Evolutionary conservation across 192 early-diverging fungal genomes (phyloP).

Genomic region (Coemansia sp.): DNA sequence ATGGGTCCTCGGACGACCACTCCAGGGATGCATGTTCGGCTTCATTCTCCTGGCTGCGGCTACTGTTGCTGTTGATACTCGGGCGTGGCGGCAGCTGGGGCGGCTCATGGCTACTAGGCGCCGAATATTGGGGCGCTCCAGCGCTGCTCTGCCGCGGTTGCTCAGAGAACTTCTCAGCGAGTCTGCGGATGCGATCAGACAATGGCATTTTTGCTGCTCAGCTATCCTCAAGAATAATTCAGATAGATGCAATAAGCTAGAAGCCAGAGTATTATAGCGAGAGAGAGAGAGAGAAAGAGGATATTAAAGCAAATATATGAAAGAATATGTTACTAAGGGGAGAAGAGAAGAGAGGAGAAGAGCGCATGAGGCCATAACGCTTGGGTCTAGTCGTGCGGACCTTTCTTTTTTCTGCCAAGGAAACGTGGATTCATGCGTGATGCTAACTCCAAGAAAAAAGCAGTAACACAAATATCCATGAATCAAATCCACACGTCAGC

Average conservation of each 20-base stretch:
- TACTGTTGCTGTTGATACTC: background rate
- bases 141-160: background rate
- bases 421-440: too few relatives aligned
- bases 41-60: background rate
- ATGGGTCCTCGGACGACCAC: conserved; percentile 23
- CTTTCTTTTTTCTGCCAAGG: too few relatives aligned
- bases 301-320: background rate
- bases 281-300: background rate
- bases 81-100: background rate
- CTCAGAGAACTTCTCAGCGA: conserved; percentile 22
- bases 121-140: background rate
- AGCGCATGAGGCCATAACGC: too few relatives aligned
- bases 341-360: too few relatives aligned
- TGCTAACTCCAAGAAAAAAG: too few relatives aligned
- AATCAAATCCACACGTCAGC: too few relatives aligned
- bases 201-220: conserved; percentile 19
- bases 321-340: background rate
- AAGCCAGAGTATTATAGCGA: background rate
- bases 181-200: conserved; percentile 29
- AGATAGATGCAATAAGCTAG: background rate
- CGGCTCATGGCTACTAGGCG: background rate
- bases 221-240: background rate
- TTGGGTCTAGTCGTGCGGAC: too few relatives aligned
- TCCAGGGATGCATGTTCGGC: background rate
- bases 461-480: too few relatives aligned